Evolutionary conservation across 2,329 filamentous ascomycete genomes (phyloP).

Genomic region (Truncatella angustata): DNA sequence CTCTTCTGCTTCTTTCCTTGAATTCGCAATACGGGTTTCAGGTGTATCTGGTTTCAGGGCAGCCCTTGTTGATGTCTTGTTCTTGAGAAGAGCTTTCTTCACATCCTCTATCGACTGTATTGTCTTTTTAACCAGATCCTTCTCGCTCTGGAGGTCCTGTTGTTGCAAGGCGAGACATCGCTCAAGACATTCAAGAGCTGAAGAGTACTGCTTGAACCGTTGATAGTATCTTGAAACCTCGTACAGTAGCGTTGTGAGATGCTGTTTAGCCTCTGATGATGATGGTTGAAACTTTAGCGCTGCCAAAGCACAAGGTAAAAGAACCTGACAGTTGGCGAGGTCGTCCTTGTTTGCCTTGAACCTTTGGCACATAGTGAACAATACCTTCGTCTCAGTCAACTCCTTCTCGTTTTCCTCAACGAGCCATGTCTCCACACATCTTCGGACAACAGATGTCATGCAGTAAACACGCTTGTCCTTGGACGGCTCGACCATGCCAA

Average conservation of each 20-base stretch:
- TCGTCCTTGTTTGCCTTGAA: neutral
- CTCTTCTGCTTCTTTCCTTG: neutral
- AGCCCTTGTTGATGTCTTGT: neutral
- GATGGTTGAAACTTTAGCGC: neutral
- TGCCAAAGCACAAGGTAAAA: neutral
- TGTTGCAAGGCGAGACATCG: neutral
- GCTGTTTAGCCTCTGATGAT: neutral
- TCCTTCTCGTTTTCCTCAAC: neutral
- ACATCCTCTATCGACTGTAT: neutral
- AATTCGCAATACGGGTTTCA: neutral
- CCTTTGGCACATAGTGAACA: neutral
- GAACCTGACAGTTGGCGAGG: neutral
- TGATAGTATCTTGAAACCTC: neutral
- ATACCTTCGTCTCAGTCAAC: neutral
- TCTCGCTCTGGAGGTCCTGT: too few relatives aligned
- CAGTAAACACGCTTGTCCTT: neutral
- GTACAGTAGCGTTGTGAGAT: neutral
- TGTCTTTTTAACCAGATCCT: neutral
- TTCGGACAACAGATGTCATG: neutral
- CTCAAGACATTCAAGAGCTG: neutral
- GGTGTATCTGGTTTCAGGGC: neutral
- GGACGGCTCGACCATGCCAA: conserved; percentile 2
- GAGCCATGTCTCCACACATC: neutral
- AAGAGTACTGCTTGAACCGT: neutral
- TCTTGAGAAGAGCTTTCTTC: neutral